Conservation (phyloP, 2,329 filamentous ascomycete species). For the Phaeosphaeria sp. region DNA sequence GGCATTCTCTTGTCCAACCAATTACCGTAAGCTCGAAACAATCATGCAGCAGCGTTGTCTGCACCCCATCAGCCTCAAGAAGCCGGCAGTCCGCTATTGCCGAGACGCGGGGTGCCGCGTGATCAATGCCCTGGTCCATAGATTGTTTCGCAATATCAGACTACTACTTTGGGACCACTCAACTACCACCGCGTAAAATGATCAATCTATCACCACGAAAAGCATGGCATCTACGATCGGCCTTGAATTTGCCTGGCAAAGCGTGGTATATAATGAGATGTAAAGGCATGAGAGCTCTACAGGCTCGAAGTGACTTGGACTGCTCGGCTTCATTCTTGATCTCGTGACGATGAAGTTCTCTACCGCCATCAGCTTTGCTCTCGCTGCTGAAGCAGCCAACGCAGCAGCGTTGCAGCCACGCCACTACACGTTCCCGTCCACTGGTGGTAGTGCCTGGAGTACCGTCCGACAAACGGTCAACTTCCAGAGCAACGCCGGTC, state of each 20-base stretch:
- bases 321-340: neutral
- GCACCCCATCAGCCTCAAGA: slow-evolving; percentile 10
- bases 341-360: slow-evolving; percentile 33
- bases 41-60: neutral
- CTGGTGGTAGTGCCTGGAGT: slow-evolving; percentile 37
- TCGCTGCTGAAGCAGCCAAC: slow-evolving; percentile 25
- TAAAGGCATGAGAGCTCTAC: neutral
- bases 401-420: slow-evolving; percentile 34
- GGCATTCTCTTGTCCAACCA: neutral
- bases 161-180: slow-evolving; percentile 21
- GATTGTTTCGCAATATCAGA: slow-evolving; percentile 33
- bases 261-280: slow-evolving; percentile 7
- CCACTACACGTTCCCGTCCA: slow-evolving; percentile 39
- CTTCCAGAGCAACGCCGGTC: slow-evolving; percentile 34
- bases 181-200: slow-evolving; percentile 31
- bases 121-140: slow-evolving; percentile 17
- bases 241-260: neutral
- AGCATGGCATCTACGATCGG: slow-evolving; percentile 6
- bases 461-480: slow-evolving; percentile 43
- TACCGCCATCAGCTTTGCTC: slow-evolving; percentile 23
- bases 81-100: slow-evolving; percentile 20
- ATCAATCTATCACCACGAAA: slow-evolving; percentile 23
- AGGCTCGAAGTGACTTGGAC: neutral
- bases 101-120: slow-evolving; percentile 33
- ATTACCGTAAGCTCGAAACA: neutral